Evolutionary conservation across 306 rosid species (phyloP).

Genomic region (Lithocarpus polystachyus): DNA sequence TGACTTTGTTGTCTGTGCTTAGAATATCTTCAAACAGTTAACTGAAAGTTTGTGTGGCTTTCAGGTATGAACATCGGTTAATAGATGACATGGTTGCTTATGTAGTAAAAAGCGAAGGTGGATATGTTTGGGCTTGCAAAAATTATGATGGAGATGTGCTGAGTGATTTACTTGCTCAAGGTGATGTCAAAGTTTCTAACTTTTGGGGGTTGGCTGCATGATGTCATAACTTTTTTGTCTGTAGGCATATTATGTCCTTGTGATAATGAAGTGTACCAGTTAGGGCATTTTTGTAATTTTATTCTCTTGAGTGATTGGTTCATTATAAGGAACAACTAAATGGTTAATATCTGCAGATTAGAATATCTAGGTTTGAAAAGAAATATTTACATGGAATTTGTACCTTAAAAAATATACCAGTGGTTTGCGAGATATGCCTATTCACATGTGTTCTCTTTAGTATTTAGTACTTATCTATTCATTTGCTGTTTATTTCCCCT

Average conservation of each 20-base stretch:
- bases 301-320: background rate
- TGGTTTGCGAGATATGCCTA: background rate
- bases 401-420: background rate
- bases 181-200: slow-evolving; percentile 31
- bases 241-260: background rate
- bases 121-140: slow-evolving; percentile 99
- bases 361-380: background rate
- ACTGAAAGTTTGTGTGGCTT: slow-evolving; percentile 26
- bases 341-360: background rate
- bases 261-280: background rate
- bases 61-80: slow-evolving; percentile 96
- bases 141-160: slow-evolving; percentile 97
- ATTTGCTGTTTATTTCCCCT: background rate
- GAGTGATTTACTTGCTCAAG: slow-evolving; percentile 99
- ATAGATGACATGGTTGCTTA: slow-evolving; percentile 99
- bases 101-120: slow-evolving; percentile 92
- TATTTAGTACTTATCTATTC: background rate
- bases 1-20: slow-evolving; percentile 1
- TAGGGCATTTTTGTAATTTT: background rate
- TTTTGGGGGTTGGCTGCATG: background rate
- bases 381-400: background rate
- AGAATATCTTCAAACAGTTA: slow-evolving; percentile 16
- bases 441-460: background rate
- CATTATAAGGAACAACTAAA: background rate
- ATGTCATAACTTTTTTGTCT: background rate